These are phyloP conservation scores for Yamadazyma akitaensis DNA, from an alignment of 805 yeast genomes.

Conservation along the genomic window DNA sequence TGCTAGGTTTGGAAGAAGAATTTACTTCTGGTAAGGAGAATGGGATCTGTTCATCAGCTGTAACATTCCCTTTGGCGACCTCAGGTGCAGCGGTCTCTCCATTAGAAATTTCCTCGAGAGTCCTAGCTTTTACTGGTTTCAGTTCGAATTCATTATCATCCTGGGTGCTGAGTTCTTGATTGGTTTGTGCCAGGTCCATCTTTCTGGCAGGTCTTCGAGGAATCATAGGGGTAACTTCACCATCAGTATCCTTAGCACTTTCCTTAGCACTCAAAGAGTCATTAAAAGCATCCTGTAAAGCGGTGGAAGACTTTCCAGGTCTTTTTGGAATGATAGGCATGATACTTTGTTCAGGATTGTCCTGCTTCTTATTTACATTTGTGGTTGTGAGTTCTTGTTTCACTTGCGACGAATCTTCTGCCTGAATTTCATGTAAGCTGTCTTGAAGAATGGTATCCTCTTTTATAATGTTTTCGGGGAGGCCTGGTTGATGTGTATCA, in stretches of 20 bases:
- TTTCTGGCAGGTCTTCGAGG: neutral
- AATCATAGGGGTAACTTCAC: neutral
- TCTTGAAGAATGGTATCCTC: neutral
- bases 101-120: neutral
- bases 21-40: neutral
- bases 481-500: neutral
- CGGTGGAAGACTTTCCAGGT: slow-evolving; percentile 5
- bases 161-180: neutral
- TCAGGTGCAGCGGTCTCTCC: neutral
- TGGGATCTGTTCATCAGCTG: neutral
- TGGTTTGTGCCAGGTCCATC: neutral
- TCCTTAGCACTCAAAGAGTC: slow-evolving; percentile 9
- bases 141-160: neutral
- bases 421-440: neutral
- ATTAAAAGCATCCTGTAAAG: neutral
- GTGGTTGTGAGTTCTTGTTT: neutral
- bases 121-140: neutral
- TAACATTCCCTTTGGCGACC: neutral
- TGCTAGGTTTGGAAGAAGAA: slow-evolving; percentile 2
- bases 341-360: neutral
- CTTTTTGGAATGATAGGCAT: slow-evolving; percentile 12
- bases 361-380: neutral
- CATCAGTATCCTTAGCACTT: slow-evolving; percentile 8
- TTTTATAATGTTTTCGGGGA: slow-evolving; percentile 20
- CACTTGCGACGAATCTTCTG: neutral